These are phyloP conservation scores for Lipomyces lipofer DNA, from an alignment of 805 yeast species.

Conservation along the genomic window DNA sequence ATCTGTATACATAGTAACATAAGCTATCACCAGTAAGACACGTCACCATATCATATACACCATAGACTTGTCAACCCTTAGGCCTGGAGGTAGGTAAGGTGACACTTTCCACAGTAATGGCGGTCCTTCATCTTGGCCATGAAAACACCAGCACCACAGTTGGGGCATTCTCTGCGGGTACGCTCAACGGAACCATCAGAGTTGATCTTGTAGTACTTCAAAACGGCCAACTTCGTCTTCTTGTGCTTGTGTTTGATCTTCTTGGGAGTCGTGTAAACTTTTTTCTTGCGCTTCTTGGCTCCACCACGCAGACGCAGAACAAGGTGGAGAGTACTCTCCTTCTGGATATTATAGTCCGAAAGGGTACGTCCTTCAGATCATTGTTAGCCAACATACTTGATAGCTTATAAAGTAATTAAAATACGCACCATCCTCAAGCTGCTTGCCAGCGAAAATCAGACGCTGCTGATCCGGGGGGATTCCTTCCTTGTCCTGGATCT, in stretches of 20 bases:
- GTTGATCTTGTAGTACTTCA: conserved; percentile 99
- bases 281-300: conserved; percentile 99
- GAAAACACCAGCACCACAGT: conserved; percentile 99
- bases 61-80: conserved; percentile 2
- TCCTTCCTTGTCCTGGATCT: conserved; percentile 97
- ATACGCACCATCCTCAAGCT: conserved; percentile 59
- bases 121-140: conserved; percentile 99
- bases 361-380: conserved; percentile 72
- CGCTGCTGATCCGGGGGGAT: conserved; percentile 98
- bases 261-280: conserved; percentile 99
- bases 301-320: conserved; percentile 98
- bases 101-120: conserved; percentile 99
- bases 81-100: conserved; percentile 65
- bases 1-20: too few relatives aligned
- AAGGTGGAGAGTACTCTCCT: conserved; percentile 94
- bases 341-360: conserved; percentile 97
- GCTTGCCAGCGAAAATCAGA: conserved; percentile 96
- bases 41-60: neutral
- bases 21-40: too few relatives aligned
- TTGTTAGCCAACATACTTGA: conserved; percentile 31
- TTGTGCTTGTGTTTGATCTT: conserved; percentile 99
- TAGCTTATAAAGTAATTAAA: neutral
- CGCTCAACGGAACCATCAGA: conserved; percentile 98
- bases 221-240: conserved; percentile 98
- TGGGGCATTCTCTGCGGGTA: conserved; percentile 97